Percentiles rank a stretch among this genome's conserved stretches.
Evolutionary conservation across 2,329 filamentous ascomycete species (phyloP).

Genomic region (Byssochlamys sp.): DNA sequence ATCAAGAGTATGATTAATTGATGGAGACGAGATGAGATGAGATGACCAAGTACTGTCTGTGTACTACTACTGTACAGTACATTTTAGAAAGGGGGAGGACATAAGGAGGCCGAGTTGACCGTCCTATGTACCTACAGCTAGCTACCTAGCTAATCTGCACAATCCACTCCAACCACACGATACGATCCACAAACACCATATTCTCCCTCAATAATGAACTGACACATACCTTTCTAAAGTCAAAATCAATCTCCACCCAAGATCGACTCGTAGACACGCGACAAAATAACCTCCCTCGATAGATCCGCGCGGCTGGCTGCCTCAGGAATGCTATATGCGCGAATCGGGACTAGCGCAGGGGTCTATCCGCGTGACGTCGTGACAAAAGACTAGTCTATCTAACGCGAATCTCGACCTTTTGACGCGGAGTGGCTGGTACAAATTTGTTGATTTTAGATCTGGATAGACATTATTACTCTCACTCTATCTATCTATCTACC

Average conservation of each 20-base stretch:
- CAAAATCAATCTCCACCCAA: neutral
- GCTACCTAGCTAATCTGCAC: neutral
- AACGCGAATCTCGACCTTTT: neutral
- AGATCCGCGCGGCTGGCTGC: conserved; percentile 2
- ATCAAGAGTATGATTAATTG: too few relatives aligned
- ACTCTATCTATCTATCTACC: neutral
- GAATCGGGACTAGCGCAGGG: conserved; percentile 6
- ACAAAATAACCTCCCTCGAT: neutral
- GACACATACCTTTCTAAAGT: neutral
- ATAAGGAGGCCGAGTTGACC: too few relatives aligned
- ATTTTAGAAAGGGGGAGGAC: too few relatives aligned
- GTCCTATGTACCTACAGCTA: too few relatives aligned
- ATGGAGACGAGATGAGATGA: too few relatives aligned
- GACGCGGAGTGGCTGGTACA: neutral
- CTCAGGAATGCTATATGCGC: conserved; percentile 16
- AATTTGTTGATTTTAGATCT: too few relatives aligned
- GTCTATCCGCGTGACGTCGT: neutral
- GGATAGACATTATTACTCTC: too few relatives aligned
- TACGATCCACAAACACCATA: neutral
- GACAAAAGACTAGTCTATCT: neutral
- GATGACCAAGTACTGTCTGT: too few relatives aligned
- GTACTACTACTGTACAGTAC: too few relatives aligned
- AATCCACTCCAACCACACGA: neutral
- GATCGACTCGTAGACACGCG: neutral
- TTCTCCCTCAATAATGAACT: neutral